A percentile compares a stretch with the other conserved stretches of the same genome.
phyloP scores from a whole-genome alignment of 257 asterid species.

The Gentiana dahurica region DNA sequence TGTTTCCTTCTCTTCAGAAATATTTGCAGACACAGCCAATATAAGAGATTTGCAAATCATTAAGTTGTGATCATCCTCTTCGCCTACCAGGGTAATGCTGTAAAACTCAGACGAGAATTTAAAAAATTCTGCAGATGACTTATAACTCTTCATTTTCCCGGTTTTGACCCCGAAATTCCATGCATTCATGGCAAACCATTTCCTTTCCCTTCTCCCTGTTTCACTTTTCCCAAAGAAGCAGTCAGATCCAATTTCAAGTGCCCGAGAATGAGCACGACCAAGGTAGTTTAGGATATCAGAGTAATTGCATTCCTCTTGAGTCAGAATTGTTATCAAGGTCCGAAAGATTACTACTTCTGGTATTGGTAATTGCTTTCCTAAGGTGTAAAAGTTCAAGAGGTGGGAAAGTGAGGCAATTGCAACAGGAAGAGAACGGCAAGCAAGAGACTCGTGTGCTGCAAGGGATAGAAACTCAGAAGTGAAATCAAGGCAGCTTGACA shows the following conservation, averaged over 20 bases:
- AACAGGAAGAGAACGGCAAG: constrained; percentile 63
- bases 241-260: constrained; percentile 54
- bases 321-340: constrained; percentile 56
- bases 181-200: constrained; percentile 79
- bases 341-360: constrained; percentile 77
- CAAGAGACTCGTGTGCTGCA: constrained; percentile 88
- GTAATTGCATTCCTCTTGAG: constrained; percentile 49
- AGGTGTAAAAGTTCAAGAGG: constrained; percentile 52
- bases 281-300: constrained; percentile 57
- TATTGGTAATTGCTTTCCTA: constrained; percentile 61
- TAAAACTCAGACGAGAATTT: constrained; percentile 74
- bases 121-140: constrained; percentile 62
- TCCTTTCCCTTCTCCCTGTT: constrained; percentile 75
- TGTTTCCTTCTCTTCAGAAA: constrained; percentile 63
- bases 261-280: constrained; percentile 55
- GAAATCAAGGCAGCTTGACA: constrained; percentile 91
- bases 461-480: constrained; percentile 83
- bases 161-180: constrained; percentile 80
- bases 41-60: constrained; percentile 74
- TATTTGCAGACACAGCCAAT: constrained; percentile 55
- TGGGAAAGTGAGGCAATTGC: constrained; percentile 67
- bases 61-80: constrained; percentile 31
- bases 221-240: constrained; percentile 69
- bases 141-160: constrained; percentile 54
- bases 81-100: constrained; percentile 34